A percentile compares a stretch with the other conserved stretches of the same genome.
phyloP scores from a whole-genome alignment of 2,329 filamentous ascomycete genomes.

The Albifimbria verrucaria region DNA sequence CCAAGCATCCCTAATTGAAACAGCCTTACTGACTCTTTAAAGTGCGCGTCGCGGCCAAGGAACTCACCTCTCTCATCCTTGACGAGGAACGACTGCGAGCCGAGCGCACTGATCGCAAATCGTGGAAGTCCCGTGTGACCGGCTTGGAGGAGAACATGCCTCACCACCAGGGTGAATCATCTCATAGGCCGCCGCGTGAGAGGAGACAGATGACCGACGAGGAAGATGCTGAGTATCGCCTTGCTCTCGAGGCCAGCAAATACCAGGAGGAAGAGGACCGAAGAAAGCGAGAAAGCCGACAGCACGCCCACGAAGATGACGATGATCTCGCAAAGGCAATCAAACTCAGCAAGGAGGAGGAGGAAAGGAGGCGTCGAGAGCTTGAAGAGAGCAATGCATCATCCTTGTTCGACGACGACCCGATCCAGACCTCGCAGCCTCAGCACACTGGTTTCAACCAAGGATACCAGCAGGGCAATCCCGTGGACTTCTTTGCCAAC shows the following conservation, averaged over 20 bases:
- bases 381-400: constrained; percentile 82
- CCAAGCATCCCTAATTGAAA: background rate
- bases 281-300: constrained; percentile 64
- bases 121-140: constrained; percentile 94
- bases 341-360: constrained; percentile 90
- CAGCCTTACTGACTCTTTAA: constrained; percentile 13
- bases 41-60: constrained; percentile 96
- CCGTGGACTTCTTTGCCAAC: constrained; percentile 97
- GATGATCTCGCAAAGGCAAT: constrained; percentile 94
- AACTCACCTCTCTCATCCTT: constrained; percentile 84
- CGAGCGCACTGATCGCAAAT: constrained; percentile 86
- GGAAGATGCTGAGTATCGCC: constrained; percentile 83
- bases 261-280: constrained; percentile 89
- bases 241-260: constrained; percentile 94
- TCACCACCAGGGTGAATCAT: constrained; percentile 37
- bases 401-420: constrained; percentile 83
- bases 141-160: constrained; percentile 80
- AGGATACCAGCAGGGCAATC: constrained; percentile 94
- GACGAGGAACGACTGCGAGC: constrained; percentile 90
- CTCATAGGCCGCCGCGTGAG: constrained; percentile 42
- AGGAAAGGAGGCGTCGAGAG: constrained; percentile 82
- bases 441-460: constrained; percentile 91
- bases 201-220: constrained; percentile 62
- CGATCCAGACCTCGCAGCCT: constrained; percentile 57
- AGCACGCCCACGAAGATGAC: constrained; percentile 59